phyloP scores from a whole-genome alignment of 192 early-diverging fungal species.

The Backusella mclennaniae region DNA sequence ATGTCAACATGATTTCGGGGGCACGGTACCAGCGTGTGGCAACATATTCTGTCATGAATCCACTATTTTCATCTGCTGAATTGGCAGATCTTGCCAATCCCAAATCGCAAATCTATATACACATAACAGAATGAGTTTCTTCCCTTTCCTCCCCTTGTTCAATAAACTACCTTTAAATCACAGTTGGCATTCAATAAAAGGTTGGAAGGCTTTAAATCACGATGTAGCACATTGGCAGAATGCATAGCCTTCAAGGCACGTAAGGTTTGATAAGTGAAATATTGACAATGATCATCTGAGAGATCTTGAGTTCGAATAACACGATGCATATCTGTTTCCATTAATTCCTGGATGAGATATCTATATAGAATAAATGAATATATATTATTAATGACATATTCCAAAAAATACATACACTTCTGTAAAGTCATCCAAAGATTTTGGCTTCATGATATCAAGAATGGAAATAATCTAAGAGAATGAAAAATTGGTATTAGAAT shows the following conservation, averaged over 20 bases:
- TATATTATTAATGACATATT: too few relatives aligned
- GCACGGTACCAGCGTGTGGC: conserved; percentile 95
- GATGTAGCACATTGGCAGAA: conserved; percentile 95
- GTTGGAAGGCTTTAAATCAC: conserved; percentile 97
- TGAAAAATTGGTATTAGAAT: neutral
- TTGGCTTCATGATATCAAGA: conserved; percentile 88
- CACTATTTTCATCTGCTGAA: conserved; percentile 75
- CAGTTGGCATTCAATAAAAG: conserved; percentile 89
- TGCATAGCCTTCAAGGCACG: conserved; percentile 99
- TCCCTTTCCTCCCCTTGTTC: neutral
- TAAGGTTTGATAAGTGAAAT: conserved; percentile 97
- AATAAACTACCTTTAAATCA: conserved; percentile 66
- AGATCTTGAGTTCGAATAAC: conserved; percentile 96
- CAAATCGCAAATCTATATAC: conserved; percentile 92
- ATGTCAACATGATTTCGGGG: conserved; percentile 95
- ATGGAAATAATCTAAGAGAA: conserved; percentile 80
- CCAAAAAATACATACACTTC: conserved; percentile 64
- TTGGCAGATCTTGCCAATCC: conserved; percentile 92
- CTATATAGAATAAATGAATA: conserved; percentile 18
- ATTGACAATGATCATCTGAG: conserved; percentile 96
- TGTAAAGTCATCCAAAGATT: conserved; percentile 76
- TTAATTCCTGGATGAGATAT: conserved; percentile 95
- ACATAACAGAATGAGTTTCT: neutral
- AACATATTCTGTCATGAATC: conserved; percentile 96
- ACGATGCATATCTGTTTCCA: conserved; percentile 99